Base-by-base conservation (phyloP, 2,329 filamentous ascomycete genomes). In the Alternaria incomplexa region DNA sequence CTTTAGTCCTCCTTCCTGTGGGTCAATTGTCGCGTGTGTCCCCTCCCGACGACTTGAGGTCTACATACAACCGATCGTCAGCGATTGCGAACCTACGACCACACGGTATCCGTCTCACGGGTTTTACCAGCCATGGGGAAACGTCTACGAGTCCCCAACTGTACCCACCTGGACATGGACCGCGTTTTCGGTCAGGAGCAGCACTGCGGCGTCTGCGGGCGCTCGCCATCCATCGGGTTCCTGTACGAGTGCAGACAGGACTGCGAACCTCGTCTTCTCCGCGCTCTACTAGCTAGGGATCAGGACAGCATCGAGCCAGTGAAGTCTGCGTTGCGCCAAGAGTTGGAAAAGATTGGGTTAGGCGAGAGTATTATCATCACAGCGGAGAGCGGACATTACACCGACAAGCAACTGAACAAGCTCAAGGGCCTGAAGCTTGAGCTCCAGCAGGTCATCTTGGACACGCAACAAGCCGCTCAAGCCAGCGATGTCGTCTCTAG, bases 171-270 rank as follows among this genome's bases (percentile, higher is more conserved):
- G 48, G 88, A 85, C 58, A 89, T 93, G 85, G 87, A 88, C 10
- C 87, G 90, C 26, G 77, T 92, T 47, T 91, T 89, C 51, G 64
- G 85, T 85, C 32, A 54, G 15, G 54, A 79, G 20, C 75, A 83
- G 26, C 73, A 77, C 17, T 96, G 92, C 79, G 79, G 84, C 8
- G 73, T 83, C 23, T 96, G 92, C 71, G 81, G 81, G 43, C 80
- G 81, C 44, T 77, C 78, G 1, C 86, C 90, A 0, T 79, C 83
- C 15, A 83, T 90, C 56, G 91, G 91, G 25, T 96, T 90, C 87
- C 80, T 96, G 22, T 96, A 92, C 77, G 83, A 86, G 62, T 96
- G 93, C 77, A 86, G 85, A 12, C 87, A 92, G 74, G 91, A 93
- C 26, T 56, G 55, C 17, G 61, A 64, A 36, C 20, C 51, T 12